A percentile compares a stretch with the other conserved stretches of the same genome.
Conservation (phyloP, 1,139 yeast genomes). For the Zygosaccharomyces sapae region DNA sequence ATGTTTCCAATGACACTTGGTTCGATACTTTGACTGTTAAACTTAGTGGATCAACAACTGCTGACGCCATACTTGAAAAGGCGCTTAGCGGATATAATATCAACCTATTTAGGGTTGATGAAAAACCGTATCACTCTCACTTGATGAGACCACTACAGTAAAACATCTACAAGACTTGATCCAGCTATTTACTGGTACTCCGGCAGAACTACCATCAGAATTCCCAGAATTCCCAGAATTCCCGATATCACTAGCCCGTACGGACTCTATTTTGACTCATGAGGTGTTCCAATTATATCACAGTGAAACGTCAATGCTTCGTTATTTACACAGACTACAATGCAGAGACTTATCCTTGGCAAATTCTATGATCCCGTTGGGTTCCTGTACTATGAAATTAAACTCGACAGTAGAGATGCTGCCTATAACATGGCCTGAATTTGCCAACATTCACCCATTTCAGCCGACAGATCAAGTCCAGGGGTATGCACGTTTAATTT, state of each 20-base stretch:
- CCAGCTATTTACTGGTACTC: constrained; percentile 50
- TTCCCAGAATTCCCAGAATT: constrained; percentile 49
- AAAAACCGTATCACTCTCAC: constrained; percentile 62
- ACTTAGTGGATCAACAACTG: constrained; percentile 46
- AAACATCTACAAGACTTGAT: constrained; percentile 58
- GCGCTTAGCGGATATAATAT: constrained; percentile 65
- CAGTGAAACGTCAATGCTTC: constrained; percentile 89
- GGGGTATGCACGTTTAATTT: constrained; percentile 73
- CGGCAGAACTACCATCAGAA: constrained; percentile 28
- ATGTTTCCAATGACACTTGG: constrained; percentile 58
- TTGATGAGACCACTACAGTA: constrained; percentile 79
- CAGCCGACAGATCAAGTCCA: constrained; percentile 81
- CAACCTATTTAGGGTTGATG: constrained; percentile 70
- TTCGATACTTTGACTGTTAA: constrained; percentile 84
- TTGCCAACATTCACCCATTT: constrained; percentile 84
- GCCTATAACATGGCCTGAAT: constrained; percentile 92
- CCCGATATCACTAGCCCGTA: constrained; percentile 54
- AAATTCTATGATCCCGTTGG: constrained; percentile 94
- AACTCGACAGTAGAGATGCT: constrained; percentile 94
- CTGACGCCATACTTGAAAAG: constrained; percentile 51
- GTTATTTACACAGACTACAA: constrained; percentile 84
- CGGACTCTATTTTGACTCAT: constrained; percentile 60
- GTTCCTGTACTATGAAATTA: constrained; percentile 96
- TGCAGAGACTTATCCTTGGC: constrained; percentile 88
- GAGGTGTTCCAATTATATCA: constrained; percentile 84